Evolutionary conservation across 2,329 filamentous ascomycete species (phyloP).

Genomic region (Fusarium marasasianum): DNA sequence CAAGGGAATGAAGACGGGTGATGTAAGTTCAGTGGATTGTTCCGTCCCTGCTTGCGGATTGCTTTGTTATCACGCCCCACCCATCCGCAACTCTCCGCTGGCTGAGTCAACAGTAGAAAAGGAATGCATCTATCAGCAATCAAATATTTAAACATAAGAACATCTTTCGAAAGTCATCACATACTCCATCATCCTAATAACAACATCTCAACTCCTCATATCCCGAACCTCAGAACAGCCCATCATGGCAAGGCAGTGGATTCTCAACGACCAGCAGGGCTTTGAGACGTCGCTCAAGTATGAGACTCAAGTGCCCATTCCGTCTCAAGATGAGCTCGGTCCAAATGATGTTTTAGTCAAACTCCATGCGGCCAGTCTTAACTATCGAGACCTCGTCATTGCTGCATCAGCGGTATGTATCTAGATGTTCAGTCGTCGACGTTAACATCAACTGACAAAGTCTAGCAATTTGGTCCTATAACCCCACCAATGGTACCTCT

Average conservation of each 20-base stretch:
- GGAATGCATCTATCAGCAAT: not conserved
- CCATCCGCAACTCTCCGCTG: not conserved
- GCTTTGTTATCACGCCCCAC: not conserved
- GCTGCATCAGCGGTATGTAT: slow-evolving; percentile 44
- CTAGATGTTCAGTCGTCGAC: not conserved
- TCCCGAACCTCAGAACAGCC: rapidly evolving
- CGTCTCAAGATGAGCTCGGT: slow-evolving; percentile 51
- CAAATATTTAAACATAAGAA: not conserved
- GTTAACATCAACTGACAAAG: not conserved
- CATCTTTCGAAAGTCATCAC: no score
- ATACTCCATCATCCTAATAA: not conserved
- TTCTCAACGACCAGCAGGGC: slow-evolving; percentile 43
- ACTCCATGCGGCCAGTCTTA: slow-evolving; percentile 58
- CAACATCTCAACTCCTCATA: rapidly evolving
- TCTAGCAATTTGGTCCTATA: slow-evolving; percentile 36
- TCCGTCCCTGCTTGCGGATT: not conserved
- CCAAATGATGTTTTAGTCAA: slow-evolving; percentile 70
- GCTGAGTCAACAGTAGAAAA: not conserved
- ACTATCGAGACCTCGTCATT: slow-evolving; percentile 60
- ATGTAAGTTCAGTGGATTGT: not conserved
- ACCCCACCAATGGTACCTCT: slow-evolving; percentile 44
- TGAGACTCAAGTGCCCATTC: slow-evolving; percentile 35
- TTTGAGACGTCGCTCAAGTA: slow-evolving; percentile 49
- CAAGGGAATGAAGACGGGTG: rapidly evolving
- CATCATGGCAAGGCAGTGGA: slow-evolving; percentile 36